phyloP scores from a whole-genome alignment of 140 eudicot species.

The Senecio squalidus region DNA sequence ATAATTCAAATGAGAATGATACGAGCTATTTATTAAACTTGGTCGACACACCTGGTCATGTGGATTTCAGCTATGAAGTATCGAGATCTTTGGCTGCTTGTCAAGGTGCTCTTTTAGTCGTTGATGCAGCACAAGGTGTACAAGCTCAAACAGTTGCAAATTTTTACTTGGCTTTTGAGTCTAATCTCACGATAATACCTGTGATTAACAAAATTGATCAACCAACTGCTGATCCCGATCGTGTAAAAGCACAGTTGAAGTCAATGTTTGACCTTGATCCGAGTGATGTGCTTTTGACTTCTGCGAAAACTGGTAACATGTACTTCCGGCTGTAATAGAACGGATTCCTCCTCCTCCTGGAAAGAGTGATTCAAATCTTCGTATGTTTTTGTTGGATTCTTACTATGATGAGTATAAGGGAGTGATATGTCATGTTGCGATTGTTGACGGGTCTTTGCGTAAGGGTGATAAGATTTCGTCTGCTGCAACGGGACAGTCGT shows the following conservation, averaged over 20 bases:
- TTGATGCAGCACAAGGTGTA: constrained; percentile 97
- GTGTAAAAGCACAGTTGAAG: constrained; percentile 72
- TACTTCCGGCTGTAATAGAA: constrained; percentile 94
- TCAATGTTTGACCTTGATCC: constrained; percentile 95
- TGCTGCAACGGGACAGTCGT: constrained; percentile 76
- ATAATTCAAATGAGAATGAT: constrained; percentile 35
- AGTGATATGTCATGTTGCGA: constrained; percentile 91
- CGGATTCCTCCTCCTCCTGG: constrained; percentile 95
- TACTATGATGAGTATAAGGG: constrained; percentile 95
- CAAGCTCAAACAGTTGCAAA: constrained; percentile 99
- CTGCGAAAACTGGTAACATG: constrained; percentile 91
- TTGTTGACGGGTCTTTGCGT: constrained; percentile 83
- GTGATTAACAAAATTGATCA: constrained; percentile 92
- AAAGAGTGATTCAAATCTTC: constrained; percentile 43
- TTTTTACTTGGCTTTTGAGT: constrained; percentile 88
- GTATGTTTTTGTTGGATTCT: constrained; percentile 91
- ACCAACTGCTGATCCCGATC: constrained; percentile 95
- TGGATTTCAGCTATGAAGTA: constrained; percentile 95
- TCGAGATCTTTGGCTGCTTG: constrained; percentile 97
- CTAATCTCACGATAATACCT: constrained; percentile 72
- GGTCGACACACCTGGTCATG: constrained; percentile 97
- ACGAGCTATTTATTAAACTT: constrained; percentile 62
- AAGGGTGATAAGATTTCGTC: constrained; percentile 81
- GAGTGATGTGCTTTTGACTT: constrained; percentile 66
- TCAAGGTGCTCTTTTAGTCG: constrained; percentile 91